Evolutionary conservation across 1,284 basidiomycete genomes (phyloP), one percentile per base, ranked within the genome.

Genomic region (Rhodotorula glutinis): DNA sequence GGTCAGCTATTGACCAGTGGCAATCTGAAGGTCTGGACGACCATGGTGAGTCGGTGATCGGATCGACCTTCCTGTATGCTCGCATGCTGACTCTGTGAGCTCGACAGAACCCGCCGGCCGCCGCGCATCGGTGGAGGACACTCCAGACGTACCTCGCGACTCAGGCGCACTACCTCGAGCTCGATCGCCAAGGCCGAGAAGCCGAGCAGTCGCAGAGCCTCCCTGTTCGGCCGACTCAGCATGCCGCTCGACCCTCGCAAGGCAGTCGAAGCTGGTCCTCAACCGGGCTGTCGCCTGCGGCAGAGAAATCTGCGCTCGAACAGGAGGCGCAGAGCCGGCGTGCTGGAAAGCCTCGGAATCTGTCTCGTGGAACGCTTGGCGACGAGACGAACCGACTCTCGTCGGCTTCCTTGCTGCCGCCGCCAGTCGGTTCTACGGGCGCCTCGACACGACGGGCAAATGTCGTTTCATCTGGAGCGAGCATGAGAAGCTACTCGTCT

Each of bases 291-390:
- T 87, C 91, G 77, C 91, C 89, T 74, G 90, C 91, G 57, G 86
- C 92, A 13, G 90, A 92, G 74, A 87, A 89, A 65, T 87, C 91
- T 53, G 85, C 91, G 78, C 85, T 92, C n/a, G 85, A 86, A 53
- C 86, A 83, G 71, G 90, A 91, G 78, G 89, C 89, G 77, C 84
- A 82, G 65, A 87, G 89, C 84, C 59, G 83, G 82, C 63, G 70
- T 46, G 46, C 67, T 43, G 46, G 25, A 27, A 67, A 70, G 62
- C 57, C 30, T 10, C 54, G 30, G 7, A 27, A 25, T 23, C 27
- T 29, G 27, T 47, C 44, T 27, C 41, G 64, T 29, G 53, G 47
- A 17, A 55, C 44, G 54, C 40, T 56, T 13, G 40, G 16, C 41
- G 54, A 55, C 54, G 49, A 63, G 27, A 51, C 57, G 29, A 62